Evolutionary conservation across 2,329 filamentous ascomycete species (phyloP), one percentile per base, ranked within the genome.

Genomic region (Botryotinia globosa): DNA sequence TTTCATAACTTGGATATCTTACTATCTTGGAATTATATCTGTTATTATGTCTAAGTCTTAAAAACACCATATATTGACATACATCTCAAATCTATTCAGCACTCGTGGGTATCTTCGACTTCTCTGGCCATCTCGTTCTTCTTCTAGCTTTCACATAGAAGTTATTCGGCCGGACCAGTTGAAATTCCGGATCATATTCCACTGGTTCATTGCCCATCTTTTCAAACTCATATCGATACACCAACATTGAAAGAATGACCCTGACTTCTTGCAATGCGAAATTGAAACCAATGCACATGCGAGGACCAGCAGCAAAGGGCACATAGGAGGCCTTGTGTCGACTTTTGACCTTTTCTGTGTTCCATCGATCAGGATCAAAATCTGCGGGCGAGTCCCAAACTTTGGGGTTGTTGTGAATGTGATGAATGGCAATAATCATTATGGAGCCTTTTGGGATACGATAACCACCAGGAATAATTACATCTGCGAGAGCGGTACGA

Each of bases 381-480:
- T 71, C 59, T 16, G 70, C 61, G 14, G 74, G 75, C 42, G 76
- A 63, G 8, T 73, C 62, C 77, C 76, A 78, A 22, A 77, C 32
- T 42, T 75, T 72, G n/a, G 74, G 74, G 45, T 76, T 76, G 34
- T 75, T 75, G 34, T 79, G 77, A 58, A 78, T 75, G 34, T 73
- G 66, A 32, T 78, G 73, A 20, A 78, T 72, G 5, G 68, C 74
- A 20, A 72, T 59, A n/a, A 78, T 76, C 63, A 79, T 74, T 18
- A 77, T 70, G 9, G 72, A 68, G 78, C 81, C 82, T 63, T 80
- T 79, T 3, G 83, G 82, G 0, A 85, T 75, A 39, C 80, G 79
- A 77, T 85, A 86, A 0, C 84, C 85, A 0, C 83, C 84, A 0
- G 85, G 85, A 0, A 86, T 77, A 44, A 86, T 81, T 3, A 83